Percentiles rank a stretch among this genome's conserved stretches.
Evolutionary conservation across 2,329 filamentous ascomycete species (phyloP).

Genomic region (Cladosporium colombiae): DNA sequence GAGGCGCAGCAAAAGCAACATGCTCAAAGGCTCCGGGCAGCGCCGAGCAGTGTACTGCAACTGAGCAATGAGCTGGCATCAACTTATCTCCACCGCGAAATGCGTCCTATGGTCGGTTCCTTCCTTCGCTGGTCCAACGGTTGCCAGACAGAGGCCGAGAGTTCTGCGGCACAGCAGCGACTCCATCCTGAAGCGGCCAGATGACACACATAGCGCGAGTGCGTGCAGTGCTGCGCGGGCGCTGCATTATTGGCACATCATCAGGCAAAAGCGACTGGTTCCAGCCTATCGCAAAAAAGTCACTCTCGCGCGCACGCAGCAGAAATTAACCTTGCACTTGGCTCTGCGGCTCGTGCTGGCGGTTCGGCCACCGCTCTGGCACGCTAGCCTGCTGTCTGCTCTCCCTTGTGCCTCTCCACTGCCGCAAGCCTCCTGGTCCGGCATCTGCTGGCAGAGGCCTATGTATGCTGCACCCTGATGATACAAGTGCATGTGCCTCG

Average conservation of each 20-base stretch:
- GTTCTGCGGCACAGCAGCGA: background rate
- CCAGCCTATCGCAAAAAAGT: conserved; percentile 18
- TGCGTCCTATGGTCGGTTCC: background rate
- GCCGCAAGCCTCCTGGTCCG: conserved; percentile 16
- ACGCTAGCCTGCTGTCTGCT: conserved; percentile 13
- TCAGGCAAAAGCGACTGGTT: conserved; percentile 11
- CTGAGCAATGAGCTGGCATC: background rate
- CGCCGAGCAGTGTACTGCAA: background rate
- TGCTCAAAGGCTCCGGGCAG: background rate
- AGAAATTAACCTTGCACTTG: conserved; percentile 14
- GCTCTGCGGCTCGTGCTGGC: conserved; percentile 19
- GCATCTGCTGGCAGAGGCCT: conserved; percentile 11
- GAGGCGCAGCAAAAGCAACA: conserved; percentile 19
- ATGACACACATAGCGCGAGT: conserved; percentile 4
- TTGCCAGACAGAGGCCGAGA: background rate
- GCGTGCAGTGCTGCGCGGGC: background rate
- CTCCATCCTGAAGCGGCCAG: background rate
- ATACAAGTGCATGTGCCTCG: conserved; percentile 1
- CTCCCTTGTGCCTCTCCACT: conserved; percentile 17
- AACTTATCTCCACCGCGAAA: background rate
- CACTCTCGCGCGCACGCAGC: conserved; percentile 8
- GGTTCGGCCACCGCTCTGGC: conserved; percentile 17
- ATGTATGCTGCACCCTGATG: conserved; percentile 16
- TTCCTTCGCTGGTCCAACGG: background rate
- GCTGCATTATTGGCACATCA: conserved; percentile 10